Base-by-base conservation (phyloP, 2,329 filamentous ascomycete species). In the Penicillium paneum region DNA sequence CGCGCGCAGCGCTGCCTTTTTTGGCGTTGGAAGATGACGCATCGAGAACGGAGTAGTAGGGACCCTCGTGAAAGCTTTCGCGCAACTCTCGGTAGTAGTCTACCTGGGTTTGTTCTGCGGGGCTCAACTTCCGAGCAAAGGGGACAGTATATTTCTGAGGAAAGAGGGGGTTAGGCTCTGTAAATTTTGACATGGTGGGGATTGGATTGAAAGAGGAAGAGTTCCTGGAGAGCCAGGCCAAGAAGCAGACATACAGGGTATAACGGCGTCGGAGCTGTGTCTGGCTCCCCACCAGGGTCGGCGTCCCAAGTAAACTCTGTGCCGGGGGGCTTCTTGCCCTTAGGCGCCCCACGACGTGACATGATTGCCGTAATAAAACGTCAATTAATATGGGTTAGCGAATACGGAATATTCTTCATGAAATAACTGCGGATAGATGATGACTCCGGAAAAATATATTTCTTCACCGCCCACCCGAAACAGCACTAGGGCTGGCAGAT, bases 51-150 rank as follows among this genome's bases (percentile, higher is more conserved):
- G 81, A 79, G 70, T 83, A 86, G 58, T 83, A 80, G 0, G 83
- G 82, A 0, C 83, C 83, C 43, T 84, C 79, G 62, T 83, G 82
- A 54, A 83, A 79, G 41, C 75, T 75, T 43, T 81, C 79, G 59
- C 81, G 81, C 5, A 85, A 70, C 1, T 69, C 69, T 8, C 81
- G 77, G 63, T 81, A 82, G 54, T 77, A 68, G 48, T 79, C 73
- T 46, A 84, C 74, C 56, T 78, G 74, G 5, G 65, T 65, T 52
- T 73, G 71, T 70, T 86, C 83, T 36, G 64, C 64, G 5, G 56
- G 55, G n/a, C 53, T 67, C 41, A 76, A 63, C 7, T 63, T 64
- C 32, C 68, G 66, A 21, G 69, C 68, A 42, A 58, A 61, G 4
- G 74, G 71, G 8, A 74, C 56, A 28, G 62, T 62, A 55, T 75